Conservation (phyloP, 805 yeast genomes). For the Lipomyces yamadae region DNA sequence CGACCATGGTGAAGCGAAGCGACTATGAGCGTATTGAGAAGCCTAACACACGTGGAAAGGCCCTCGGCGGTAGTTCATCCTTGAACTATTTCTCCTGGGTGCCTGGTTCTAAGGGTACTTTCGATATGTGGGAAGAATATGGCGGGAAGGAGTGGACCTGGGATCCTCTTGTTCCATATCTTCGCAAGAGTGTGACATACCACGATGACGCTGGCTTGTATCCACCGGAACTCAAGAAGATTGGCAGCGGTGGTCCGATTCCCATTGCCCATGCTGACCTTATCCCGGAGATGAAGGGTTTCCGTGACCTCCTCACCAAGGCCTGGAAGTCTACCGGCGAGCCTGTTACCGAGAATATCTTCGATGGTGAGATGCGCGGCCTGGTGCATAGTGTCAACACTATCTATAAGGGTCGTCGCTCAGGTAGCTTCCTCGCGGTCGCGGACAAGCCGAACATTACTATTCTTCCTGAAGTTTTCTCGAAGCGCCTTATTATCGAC, state of each 20-base stretch:
- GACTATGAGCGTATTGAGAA: slow-evolving; percentile 44
- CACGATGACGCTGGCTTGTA: slow-evolving; percentile 40
- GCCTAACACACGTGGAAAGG: slow-evolving; percentile 46
- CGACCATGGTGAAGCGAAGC: slow-evolving; percentile 43
- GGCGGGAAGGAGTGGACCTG: slow-evolving; percentile 46
- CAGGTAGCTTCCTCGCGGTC: slow-evolving; percentile 39
- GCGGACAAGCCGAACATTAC: slow-evolving; percentile 41
- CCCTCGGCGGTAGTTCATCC: slow-evolving; percentile 46
- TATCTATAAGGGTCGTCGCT: slow-evolving; percentile 41
- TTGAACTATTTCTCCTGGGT: slow-evolving; percentile 42
- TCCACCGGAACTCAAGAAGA: slow-evolving; percentile 38
- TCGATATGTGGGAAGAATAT: slow-evolving; percentile 43
- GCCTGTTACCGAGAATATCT: slow-evolving; percentile 40
- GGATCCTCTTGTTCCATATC: slow-evolving; percentile 42
- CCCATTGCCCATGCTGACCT: slow-evolving; percentile 41
- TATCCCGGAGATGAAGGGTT: slow-evolving; percentile 33
- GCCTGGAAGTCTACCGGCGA: slow-evolving; percentile 36
- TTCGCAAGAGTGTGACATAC: slow-evolving; percentile 42
- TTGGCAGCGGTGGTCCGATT: slow-evolving; percentile 41
- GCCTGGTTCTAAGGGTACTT: slow-evolving; percentile 44
- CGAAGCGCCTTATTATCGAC: slow-evolving; percentile 41
- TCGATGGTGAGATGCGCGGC: slow-evolving; percentile 38
- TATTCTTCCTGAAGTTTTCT: slow-evolving; percentile 42
- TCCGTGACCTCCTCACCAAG: slow-evolving; percentile 36
- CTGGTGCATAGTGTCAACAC: slow-evolving; percentile 41